Percentiles rank a stretch among this genome's conserved stretches.
phyloP scores from a whole-genome alignment of 2,329 filamentous ascomycete species.

The Fusarium camptoceras region DNA sequence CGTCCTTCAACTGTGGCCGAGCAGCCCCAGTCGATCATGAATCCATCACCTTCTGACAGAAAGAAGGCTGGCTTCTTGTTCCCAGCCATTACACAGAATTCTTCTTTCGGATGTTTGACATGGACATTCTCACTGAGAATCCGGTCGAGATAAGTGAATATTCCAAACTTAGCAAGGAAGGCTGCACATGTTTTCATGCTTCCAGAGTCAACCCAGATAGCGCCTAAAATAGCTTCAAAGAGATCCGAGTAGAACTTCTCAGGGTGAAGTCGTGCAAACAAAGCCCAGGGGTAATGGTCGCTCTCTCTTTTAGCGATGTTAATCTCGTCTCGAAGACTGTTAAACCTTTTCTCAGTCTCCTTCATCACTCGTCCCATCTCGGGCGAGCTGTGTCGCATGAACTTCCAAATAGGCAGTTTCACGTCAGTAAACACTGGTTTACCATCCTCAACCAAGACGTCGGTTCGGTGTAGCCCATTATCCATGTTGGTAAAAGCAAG shows the following conservation, averaged over 20 bases:
- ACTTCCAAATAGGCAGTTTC: conserved; percentile 71
- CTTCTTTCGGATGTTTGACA: conserved; percentile 74
- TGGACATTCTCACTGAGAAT: conserved; percentile 70
- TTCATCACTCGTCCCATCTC: conserved; percentile 62
- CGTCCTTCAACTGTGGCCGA: conserved; percentile 61
- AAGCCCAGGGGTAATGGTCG: conserved; percentile 78
- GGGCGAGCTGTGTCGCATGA: conserved; percentile 69
- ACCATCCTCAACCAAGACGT: conserved; percentile 33
- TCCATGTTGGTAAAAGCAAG: conserved; percentile 80
- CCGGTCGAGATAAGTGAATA: conserved; percentile 71
- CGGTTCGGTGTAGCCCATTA: conserved; percentile 39
- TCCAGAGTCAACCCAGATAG: conserved; percentile 84
- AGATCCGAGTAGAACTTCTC: conserved; percentile 88
- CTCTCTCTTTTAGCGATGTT: conserved; percentile 61
- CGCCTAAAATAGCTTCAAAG: conserved; percentile 83
- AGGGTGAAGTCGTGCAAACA: conserved; percentile 72
- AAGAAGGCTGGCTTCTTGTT: conserved; percentile 66
- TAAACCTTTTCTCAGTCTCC: conserved; percentile 59
- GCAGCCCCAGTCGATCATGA: conserved; percentile 55
- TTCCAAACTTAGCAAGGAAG: conserved; percentile 72
- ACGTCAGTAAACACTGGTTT: conserved; percentile 36
- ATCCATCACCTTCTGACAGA: conserved; percentile 44
- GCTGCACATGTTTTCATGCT: conserved; percentile 67
- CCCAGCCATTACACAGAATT: conserved; percentile 70
- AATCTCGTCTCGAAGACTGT: conserved; percentile 62